Base-by-base conservation (phyloP, 495 filamentous ascomycete genomes). In the Massariosphaeria phaeospora region DNA sequence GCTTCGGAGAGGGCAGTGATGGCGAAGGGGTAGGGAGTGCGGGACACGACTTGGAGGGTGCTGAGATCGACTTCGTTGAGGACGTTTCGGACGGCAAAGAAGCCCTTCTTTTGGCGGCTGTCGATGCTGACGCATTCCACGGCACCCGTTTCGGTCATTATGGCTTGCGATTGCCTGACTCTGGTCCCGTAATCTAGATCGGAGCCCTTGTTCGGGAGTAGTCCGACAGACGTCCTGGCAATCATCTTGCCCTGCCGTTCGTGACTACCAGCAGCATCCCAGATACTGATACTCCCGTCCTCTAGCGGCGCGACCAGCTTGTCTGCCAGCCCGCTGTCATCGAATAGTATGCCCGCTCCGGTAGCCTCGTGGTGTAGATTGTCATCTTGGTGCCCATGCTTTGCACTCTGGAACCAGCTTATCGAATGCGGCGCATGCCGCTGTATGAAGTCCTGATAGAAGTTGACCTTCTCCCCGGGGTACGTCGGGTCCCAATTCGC, bases 361-460 rank as follows among this genome's bases (percentile, higher is more conserved):
- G 80, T 74, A 4, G 77, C 73, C 52, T 84, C 79, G 23, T 65
- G 66, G 25, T 59, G 53, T 5, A 64, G 61, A 6, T 66, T 61
- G 4, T 64, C 63, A 3, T 66, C 62, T 17, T 57, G 56, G 15
- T 76, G 59, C n/a, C 63, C 63, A 25, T 70, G 53, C 17, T 40
- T 26, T 30, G 56, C 56, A 33, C 29, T 46, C 56, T 48, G 73
- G 40, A 91, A 72, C 89, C 89, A 96, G 60, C 76, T 85, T 25
- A 87, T 70, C 5, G 75, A 77, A 25, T 89, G 76, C 0, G 86
- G 84, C 0, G 79, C 89, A 72, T 93, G 78, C 20, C 89, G 76
- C 23, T 89, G 87, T 57, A 91, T 85, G 67, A 87, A 96, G 69
- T 96, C 90, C 44, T 84, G 80, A 60, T 94, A 96, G 83, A 88